Conservation (phyloP, 371 early-diverging fungal genomes). For the Racocetra persica region DNA sequence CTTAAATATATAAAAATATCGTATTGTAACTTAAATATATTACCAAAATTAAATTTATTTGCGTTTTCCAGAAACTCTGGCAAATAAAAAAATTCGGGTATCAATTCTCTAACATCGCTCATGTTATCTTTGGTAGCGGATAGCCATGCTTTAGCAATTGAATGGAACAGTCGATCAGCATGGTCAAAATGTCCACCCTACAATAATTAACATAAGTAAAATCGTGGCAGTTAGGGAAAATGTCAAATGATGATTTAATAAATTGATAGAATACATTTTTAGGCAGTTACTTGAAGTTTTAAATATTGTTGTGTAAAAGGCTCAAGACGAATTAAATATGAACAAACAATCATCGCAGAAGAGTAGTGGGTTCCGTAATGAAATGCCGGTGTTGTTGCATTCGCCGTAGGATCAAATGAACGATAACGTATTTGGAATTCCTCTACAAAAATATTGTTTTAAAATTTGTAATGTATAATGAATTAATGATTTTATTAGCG, state of each 20-base stretch:
- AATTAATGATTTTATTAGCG: not conserved
- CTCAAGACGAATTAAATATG: constrained; percentile 83
- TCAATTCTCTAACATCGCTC: constrained; percentile 88
- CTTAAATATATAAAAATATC: constrained; percentile 14
- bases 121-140: constrained; percentile 78
- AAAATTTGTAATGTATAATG: not conserved
- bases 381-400: constrained; percentile 76
- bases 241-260: not conserved
- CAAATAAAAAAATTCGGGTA: constrained; percentile 90
- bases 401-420: constrained; percentile 79
- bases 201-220: constrained; percentile 32
- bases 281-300: constrained; percentile 64
- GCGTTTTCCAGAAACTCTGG: constrained; percentile 86
- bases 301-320: constrained; percentile 85
- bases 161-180: constrained; percentile 75
- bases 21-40: not conserved
- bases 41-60: constrained; percentile 86
- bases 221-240: not conserved
- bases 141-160: constrained; percentile 70
- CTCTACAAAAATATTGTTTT: constrained; percentile 27
- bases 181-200: constrained; percentile 91
- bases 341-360: constrained; percentile 85
- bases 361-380: constrained; percentile 94
- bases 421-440: constrained; percentile 65
- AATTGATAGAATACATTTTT: constrained; percentile 38